Conservation (phyloP, 805 yeast genomes). For the Ogataea degrootiae region DNA sequence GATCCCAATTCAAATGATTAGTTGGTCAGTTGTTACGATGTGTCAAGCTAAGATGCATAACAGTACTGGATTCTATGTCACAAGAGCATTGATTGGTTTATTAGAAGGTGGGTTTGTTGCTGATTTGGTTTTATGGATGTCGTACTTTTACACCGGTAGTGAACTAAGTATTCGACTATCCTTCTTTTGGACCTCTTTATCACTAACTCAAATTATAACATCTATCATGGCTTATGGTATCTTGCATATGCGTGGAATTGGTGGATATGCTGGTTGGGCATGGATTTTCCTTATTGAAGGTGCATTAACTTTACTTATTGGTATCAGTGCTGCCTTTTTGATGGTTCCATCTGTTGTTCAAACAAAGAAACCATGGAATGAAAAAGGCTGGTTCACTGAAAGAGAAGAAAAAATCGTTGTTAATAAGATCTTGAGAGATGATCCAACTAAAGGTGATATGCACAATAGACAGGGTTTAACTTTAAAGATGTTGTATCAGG, state of each 20-base stretch:
- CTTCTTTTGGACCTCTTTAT: slow-evolving; percentile 54
- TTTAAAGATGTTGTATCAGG: slow-evolving; percentile 33
- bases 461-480: slow-evolving; percentile 53
- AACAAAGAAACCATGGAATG: slow-evolving; percentile 25
- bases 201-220: slow-evolving; percentile 41
- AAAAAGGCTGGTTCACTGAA: slow-evolving; percentile 40
- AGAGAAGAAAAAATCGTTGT: slow-evolving; percentile 55
- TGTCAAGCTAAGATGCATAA: slow-evolving; percentile 42
- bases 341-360: slow-evolving; percentile 34
- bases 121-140: slow-evolving; percentile 57
- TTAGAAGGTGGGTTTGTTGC: slow-evolving; percentile 72
- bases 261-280: slow-evolving; percentile 52
- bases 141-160: slow-evolving; percentile 56
- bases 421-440: slow-evolving; percentile 56
- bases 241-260: slow-evolving; percentile 42
- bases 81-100: slow-evolving; percentile 50
- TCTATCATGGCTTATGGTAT: slow-evolving; percentile 48
- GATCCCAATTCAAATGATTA: slow-evolving; percentile 52
- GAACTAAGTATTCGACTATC: slow-evolving; percentile 59
- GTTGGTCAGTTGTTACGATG: slow-evolving; percentile 55
- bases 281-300: slow-evolving; percentile 69
- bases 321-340: slow-evolving; percentile 31
- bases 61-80: slow-evolving; percentile 39
- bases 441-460: slow-evolving; percentile 63
- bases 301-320: slow-evolving; percentile 47